Evolutionary conservation across 2,329 filamentous ascomycete species (phyloP), one percentile per base, ranked within the genome.

Genomic region (Colletotrichum aenigma): DNA sequence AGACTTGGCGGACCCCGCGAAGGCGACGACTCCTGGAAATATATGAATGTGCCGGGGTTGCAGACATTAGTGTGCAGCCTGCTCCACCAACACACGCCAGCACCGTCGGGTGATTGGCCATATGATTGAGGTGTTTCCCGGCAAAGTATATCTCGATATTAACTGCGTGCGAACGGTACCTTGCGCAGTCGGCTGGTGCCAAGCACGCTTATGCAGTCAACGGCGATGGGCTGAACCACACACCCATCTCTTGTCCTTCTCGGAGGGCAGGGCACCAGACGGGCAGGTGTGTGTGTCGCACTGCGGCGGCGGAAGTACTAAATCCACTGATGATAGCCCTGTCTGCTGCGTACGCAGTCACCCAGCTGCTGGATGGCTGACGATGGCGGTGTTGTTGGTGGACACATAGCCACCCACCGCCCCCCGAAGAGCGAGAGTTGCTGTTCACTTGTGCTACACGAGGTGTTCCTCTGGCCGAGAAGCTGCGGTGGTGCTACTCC

Each of bases 1-100:
- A 66, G 71, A 74, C 58, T 65, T 38, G 58, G 71, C 67, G 34
- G 60, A 66, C 71, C 67, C 71, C 71, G 71, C 71, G 67, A 74
- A 74, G 67, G 61, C 61, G 55, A 43, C 73, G 70, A 66, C 55
- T 72, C 69, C 73, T 68, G 69, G 66, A 66, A 66, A 65, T 70
- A 75, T 75, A 75, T 73, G 73, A 75, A 64, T 21, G 38, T 18
- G 62, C 73, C 38, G 69, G 73, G 69, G 65, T 62, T 38, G 58
- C 26, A 28, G 61, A 38, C 68, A 38, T 43, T 66, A 66, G 55
- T 66, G 52, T 62, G 64, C 56, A 48, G 32, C 30, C 26, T 68
- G 10, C 73, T 68, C 73, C 73, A 75, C 70, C 38, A 64, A 67
- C 38, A 75, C 32, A 12, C 56, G 43, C 69, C 12, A 30, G 36